These are phyloP conservation scores for Cladosporium sp. DNA, from an alignment of 2,329 filamentous ascomycete species.

Conservation along the genomic window DNA sequence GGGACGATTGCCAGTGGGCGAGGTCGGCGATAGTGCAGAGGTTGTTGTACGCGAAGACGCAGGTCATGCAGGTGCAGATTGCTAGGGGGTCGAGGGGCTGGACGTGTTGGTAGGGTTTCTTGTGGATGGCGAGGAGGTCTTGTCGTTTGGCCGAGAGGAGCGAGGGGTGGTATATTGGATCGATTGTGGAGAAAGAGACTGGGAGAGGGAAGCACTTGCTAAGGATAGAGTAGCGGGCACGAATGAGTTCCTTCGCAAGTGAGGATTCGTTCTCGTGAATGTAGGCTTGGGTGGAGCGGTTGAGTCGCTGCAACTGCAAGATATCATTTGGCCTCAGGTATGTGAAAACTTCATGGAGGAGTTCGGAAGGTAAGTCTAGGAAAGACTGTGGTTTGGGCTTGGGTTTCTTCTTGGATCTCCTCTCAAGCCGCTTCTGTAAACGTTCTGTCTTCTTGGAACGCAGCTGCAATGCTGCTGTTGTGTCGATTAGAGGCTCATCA, in stretches of 20 bases:
- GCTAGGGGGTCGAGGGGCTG: conserved; percentile 38
- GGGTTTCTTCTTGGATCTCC: conserved; percentile 31
- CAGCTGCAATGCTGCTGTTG: conserved; percentile 44
- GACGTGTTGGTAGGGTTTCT: conserved; percentile 49
- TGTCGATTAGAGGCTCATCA: conserved; percentile 44
- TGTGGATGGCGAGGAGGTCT: conserved; percentile 41
- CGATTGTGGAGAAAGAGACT: conserved; percentile 37
- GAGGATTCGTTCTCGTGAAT: conserved; percentile 39
- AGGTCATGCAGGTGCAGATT: conserved; percentile 54
- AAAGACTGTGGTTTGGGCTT: conserved; percentile 32
- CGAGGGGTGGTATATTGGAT: conserved; percentile 29
- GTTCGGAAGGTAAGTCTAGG: conserved; percentile 47
- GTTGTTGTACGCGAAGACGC: conserved; percentile 52
- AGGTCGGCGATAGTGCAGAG: conserved; percentile 51
- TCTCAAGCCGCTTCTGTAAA: conserved; percentile 39
- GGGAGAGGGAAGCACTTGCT: conserved; percentile 48
- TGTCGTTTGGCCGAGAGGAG: conserved; percentile 40
- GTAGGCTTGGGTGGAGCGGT: conserved; percentile 38
- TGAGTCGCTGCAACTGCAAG: conserved; percentile 41
- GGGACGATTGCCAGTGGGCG: conserved; percentile 48
- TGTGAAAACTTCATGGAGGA: conserved; percentile 45
- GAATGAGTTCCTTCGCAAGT: conserved; percentile 42
- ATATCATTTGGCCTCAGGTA: conserved; percentile 47
- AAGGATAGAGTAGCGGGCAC: conserved; percentile 46
- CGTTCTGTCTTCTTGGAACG: conserved; percentile 50